These are phyloP conservation scores for Clarkia xantiana DNA, from an alignment of 345 rosid species.

Conservation along the genomic window DNA sequence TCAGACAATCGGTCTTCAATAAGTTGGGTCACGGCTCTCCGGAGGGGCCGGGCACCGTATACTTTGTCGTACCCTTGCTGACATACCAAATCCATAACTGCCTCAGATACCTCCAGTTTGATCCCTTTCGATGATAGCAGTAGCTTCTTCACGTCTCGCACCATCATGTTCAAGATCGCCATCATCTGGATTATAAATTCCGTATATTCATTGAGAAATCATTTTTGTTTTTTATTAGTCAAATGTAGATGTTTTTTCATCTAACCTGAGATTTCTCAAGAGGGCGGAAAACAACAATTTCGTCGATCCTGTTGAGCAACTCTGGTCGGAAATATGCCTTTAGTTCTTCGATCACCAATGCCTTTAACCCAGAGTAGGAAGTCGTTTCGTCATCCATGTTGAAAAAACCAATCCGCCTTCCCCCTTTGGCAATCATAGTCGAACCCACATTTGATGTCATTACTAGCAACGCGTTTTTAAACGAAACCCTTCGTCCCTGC, in stretches of 20 bases:
- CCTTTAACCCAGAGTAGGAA: constrained; percentile 66
- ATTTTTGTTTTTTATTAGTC: background rate
- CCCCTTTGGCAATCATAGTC: constrained; percentile 74
- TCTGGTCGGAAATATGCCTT: constrained; percentile 88
- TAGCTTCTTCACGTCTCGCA: constrained; percentile 68
- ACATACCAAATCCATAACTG: constrained; percentile 64
- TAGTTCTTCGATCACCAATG: constrained; percentile 71
- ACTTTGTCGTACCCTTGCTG: constrained; percentile 65
- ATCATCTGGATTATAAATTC: constrained; percentile 45
- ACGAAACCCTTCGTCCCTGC: constrained; percentile 88
- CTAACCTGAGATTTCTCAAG: constrained; percentile 85
- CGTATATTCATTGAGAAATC: background rate
- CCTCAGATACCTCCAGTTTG: constrained; percentile 67
- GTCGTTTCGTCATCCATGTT: constrained; percentile 33
- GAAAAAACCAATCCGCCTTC: constrained; percentile 54
- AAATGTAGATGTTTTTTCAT: background rate
- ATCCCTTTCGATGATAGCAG: constrained; percentile 58
- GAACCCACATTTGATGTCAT: constrained; percentile 98
- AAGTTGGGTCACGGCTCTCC: constrained; percentile 65
- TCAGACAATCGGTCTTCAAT: constrained; percentile 80
- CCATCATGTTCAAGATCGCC: constrained; percentile 61
- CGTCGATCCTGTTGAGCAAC: constrained; percentile 88
- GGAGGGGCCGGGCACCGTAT: constrained; percentile 78
- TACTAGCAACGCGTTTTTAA: constrained; percentile 79
- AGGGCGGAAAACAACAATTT: constrained; percentile 75